Evolutionary conservation across 2,329 filamentous ascomycete species (phyloP).

Genomic region (Talaromyces sp.): DNA sequence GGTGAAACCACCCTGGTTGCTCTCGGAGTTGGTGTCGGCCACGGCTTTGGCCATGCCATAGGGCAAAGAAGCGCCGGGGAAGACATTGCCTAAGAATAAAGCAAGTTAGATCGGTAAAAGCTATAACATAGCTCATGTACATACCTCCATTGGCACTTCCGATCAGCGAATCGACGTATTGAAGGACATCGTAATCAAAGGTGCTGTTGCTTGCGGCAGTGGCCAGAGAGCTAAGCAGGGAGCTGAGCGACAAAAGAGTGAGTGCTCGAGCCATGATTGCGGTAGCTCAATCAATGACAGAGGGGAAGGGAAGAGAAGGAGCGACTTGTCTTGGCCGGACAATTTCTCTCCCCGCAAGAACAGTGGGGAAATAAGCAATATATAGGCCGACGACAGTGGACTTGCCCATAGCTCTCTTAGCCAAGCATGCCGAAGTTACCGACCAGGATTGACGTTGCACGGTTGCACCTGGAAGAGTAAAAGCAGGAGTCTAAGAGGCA

Average conservation of each 20-base stretch:
- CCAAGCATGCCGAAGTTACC: neutral
- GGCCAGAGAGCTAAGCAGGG: constrained; percentile 8
- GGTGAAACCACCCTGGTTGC: constrained; percentile 54
- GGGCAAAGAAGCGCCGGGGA: constrained; percentile 51
- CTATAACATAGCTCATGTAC: neutral
- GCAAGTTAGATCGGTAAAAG: neutral
- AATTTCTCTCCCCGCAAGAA: neutral
- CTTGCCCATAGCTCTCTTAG: neutral
- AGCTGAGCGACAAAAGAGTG: constrained; percentile 9
- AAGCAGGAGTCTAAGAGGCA: neutral
- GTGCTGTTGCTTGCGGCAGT: constrained; percentile 13
- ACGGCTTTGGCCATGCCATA: constrained; percentile 56
- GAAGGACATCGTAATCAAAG: constrained; percentile 37
- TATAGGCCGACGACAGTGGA: neutral
- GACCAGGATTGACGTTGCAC: neutral
- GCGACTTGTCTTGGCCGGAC: constrained; percentile 2
- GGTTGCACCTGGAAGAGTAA: neutral
- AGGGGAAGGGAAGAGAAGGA: neutral
- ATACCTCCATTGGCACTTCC: constrained; percentile 48
- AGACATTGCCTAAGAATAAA: constrained; percentile 47
- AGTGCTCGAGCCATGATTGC: constrained; percentile 9
- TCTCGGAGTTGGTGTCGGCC: constrained; percentile 47
- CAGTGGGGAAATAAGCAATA: neutral
- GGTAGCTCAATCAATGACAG: neutral
- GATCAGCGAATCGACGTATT: constrained; percentile 50